Evolutionary conservation across 1,284 basidiomycete species (phyloP).

Genomic region (Ceratobasidium sp.): DNA sequence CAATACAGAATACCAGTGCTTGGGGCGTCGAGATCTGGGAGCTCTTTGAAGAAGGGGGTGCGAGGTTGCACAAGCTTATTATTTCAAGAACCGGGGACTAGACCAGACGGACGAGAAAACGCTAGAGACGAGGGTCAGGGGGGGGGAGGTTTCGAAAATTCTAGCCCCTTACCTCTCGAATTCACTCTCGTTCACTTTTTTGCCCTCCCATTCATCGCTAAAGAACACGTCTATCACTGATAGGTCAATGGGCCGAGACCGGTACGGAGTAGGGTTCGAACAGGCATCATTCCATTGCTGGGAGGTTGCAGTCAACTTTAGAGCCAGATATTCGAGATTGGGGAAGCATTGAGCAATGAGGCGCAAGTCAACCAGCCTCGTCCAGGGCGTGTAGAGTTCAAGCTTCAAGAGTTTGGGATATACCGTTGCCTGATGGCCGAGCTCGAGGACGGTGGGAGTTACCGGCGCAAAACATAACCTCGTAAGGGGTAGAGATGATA

Average conservation of each 20-base stretch:
- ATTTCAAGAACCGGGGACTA: constrained; percentile 1
- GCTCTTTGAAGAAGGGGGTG: background rate
- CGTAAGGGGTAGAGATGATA: constrained; percentile 1
- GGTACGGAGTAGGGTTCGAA: background rate
- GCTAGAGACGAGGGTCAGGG: background rate
- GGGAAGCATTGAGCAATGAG: constrained; percentile 2
- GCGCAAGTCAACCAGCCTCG: background rate
- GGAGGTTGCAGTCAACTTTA: constrained; percentile 1
- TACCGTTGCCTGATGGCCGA: background rate
- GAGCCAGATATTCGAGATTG: constrained; percentile 6
- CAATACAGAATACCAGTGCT: too few relatives aligned
- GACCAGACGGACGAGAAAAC: background rate
- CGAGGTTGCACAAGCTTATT: background rate
- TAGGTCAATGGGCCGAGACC: background rate
- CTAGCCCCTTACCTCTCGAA: background rate
- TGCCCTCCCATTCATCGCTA: background rate
- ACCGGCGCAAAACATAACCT: constrained; percentile 7
- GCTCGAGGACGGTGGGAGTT: constrained; percentile 1
- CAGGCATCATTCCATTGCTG: background rate
- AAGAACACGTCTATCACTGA: constrained; percentile 3
- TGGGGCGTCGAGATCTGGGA: background rate
- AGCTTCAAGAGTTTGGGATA: constrained; percentile 4
- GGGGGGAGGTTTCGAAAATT: background rate
- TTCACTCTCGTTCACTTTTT: background rate
- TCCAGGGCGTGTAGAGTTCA: constrained; percentile 3